Evolutionary conservation across 2,329 filamentous ascomycete genomes (phyloP).

Genomic region (Pseudonectria buxi): DNA sequence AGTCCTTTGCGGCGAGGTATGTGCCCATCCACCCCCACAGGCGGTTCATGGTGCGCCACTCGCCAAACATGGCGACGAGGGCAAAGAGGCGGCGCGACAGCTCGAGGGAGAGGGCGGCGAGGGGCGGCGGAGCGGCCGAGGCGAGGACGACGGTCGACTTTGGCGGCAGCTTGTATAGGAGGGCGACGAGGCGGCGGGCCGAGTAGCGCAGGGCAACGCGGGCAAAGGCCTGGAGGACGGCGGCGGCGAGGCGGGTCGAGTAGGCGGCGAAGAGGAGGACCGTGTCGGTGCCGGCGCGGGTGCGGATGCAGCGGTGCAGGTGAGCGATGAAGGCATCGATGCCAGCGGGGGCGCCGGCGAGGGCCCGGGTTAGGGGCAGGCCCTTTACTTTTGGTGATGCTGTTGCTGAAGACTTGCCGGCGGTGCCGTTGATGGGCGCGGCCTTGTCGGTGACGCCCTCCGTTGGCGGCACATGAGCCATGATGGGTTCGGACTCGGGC

Average conservation of each 20-base stretch:
- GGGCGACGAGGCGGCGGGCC: slow-evolving; percentile 45
- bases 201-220: slow-evolving; percentile 50
- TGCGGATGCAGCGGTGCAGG: slow-evolving; percentile 58
- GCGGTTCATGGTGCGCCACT: slow-evolving; percentile 65
- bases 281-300: slow-evolving; percentile 62
- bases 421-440: too few species aligned
- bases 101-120: slow-evolving; percentile 39
- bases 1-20: slow-evolving; percentile 57
- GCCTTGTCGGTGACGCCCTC: slow-evolving; percentile 4
- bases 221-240: slow-evolving; percentile 45
- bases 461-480: slow-evolving; percentile 12
- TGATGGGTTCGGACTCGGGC: slow-evolving; percentile 11
- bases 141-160: slow-evolving; percentile 41
- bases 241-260: slow-evolving; percentile 49
- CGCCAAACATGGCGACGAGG: slow-evolving; percentile 60
- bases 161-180: slow-evolving; percentile 45
- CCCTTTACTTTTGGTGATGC: slow-evolving; percentile 4
- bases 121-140: slow-evolving; percentile 30
- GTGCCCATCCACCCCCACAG: slow-evolving; percentile 73
- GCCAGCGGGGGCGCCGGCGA: slow-evolving; percentile 16
- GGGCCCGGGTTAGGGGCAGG: slow-evolving; percentile 6
- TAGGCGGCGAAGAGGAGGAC: slow-evolving; percentile 65
- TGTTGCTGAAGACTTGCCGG: slow-evolving; percentile 1
- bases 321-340: slow-evolving; percentile 48
- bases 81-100: slow-evolving; percentile 49